A percentile compares a stretch with the other conserved stretches of the same genome.
Evolutionary conservation across 345 rosid genomes (phyloP).

Genomic region (Clarkia xantiana): DNA sequence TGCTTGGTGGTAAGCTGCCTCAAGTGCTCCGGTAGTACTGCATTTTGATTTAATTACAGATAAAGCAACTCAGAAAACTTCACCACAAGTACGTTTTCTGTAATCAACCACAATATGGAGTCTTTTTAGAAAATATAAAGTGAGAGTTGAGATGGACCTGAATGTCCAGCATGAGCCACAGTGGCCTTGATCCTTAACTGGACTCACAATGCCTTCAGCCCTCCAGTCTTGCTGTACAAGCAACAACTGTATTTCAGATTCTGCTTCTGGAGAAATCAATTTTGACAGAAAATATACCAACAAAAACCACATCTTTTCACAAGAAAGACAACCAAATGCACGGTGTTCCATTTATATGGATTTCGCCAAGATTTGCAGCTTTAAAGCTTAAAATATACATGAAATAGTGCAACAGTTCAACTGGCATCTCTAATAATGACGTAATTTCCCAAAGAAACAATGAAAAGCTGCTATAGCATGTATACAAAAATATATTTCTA

Average conservation of each 20-base stretch:
- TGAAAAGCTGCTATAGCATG: too few relatives aligned
- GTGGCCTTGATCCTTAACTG: too few relatives aligned
- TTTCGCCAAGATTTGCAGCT: too few relatives aligned
- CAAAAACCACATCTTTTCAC: neutral
- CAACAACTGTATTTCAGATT: neutral
- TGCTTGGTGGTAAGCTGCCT: conserved; percentile 95
- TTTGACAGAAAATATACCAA: neutral
- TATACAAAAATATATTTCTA: neutral
- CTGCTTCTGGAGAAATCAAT: neutral
- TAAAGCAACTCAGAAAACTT: too few relatives aligned
- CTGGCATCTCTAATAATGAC: too few relatives aligned
- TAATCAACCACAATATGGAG: too few relatives aligned
- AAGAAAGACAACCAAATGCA: neutral
- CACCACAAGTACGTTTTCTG: too few relatives aligned
- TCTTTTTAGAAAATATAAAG: neutral
- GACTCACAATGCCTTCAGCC: too few relatives aligned
- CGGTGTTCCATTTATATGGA: neutral
- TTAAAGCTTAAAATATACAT: too few relatives aligned
- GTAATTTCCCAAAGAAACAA: neutral
- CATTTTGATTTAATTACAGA: neutral
- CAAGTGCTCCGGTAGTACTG: conserved; percentile 96
- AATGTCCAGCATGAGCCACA: too few relatives aligned
- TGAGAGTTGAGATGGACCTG: too few relatives aligned
- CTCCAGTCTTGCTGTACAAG: conserved; percentile 31
- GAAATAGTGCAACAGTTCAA: too few relatives aligned